Evolutionary conservation across 1,284 basidiomycete genomes (phyloP), one percentile per base, ranked within the genome.

Genomic region (Pascua guehoae): DNA sequence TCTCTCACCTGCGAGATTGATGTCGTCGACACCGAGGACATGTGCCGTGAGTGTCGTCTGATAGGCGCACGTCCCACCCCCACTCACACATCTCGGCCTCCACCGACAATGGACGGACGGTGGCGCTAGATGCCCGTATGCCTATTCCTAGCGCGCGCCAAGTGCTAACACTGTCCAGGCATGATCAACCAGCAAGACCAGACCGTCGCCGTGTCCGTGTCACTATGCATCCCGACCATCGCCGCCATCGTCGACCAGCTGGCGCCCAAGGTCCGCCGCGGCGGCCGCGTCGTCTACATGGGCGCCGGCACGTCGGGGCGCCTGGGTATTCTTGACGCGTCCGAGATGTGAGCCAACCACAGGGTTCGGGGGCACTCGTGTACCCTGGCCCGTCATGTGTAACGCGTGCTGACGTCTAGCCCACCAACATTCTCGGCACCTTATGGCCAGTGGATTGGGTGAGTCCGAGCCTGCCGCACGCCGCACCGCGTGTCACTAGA

Each of bases 131-230:
- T n/a, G n/a, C n/a, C n/a, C n/a, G n/a, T n/a, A n/a, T n/a, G n/a
- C n/a, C n/a, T 32, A 32, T 32, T 32, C 24, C 24, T 32, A 32
- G 24, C 24, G 24, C 24, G 24, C 24, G 24, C 24, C 24, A 32
- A 32, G 24, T 32, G 39, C 43, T 43, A 17, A 51, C 45, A 15
- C 36, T 41, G 9, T 1, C 4, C 51, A 65, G 64, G 51, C 5
- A 56, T 65, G 61, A 61, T 65, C 56, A 65, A 65, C 46, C 45
- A 43, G 14, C 58, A 63, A 52, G 64, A 65, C 51, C 46, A 49
- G 54, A 58, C 50, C 2, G 64, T 65, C 32, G 51, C 58, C 18
- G 40, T 53, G 7, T 41, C 56, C n/a, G 64, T 65, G 16, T 45
- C 50, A 18, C 51, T 17, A 14, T 59, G 57, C 17, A 49, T 63